Evolutionary conservation across 345 rosid species (phyloP).

Genomic region (Lumnitzera racemosa): DNA sequence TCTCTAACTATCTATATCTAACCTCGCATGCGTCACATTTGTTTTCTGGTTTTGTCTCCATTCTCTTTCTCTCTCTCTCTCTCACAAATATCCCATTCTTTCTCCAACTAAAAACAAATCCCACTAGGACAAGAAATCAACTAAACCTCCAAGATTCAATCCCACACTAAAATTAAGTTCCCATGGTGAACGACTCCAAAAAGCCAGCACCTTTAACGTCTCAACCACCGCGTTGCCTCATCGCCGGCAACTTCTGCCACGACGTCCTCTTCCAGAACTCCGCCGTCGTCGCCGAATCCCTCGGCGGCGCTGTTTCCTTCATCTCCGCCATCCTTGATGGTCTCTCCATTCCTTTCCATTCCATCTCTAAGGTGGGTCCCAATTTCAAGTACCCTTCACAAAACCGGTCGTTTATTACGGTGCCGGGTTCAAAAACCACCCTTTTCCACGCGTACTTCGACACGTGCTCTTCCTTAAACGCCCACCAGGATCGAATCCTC

Average conservation of each 20-base stretch:
- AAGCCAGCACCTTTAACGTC: slow-evolving; percentile 6
- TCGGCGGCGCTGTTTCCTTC: slow-evolving; percentile 96
- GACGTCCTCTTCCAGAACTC: slow-evolving; percentile 64
- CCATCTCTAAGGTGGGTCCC: slow-evolving; percentile 63
- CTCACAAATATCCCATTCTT: not conserved
- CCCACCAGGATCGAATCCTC: slow-evolving; percentile 58
- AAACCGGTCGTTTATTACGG: slow-evolving; percentile 31
- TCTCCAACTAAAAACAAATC: no score
- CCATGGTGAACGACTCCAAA: slow-evolving; percentile 16
- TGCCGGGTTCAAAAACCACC: slow-evolving; percentile 46
- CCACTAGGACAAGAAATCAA: no score
- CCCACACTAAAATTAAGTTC: not conserved
- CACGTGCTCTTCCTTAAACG: slow-evolving; percentile 20
- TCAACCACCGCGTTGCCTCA: slow-evolving; percentile 41
- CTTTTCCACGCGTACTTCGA: slow-evolving; percentile 79
- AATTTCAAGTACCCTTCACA: slow-evolving; percentile 55
- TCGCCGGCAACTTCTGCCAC: slow-evolving; percentile 92
- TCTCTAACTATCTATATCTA: no score
- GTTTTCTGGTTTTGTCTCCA: slow-evolving; percentile 28
- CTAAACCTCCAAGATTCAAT: not conserved
- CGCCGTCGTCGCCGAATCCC: slow-evolving; percentile 58
- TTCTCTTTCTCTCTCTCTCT: not conserved
- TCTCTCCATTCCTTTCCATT: slow-evolving; percentile 40
- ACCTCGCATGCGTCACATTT: slow-evolving; percentile 29
- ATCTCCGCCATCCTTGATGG: slow-evolving; percentile 55